Evolutionary conservation across 495 filamentous ascomycete genomes (phyloP).

Genomic region (Bathelium albidoporum): DNA sequence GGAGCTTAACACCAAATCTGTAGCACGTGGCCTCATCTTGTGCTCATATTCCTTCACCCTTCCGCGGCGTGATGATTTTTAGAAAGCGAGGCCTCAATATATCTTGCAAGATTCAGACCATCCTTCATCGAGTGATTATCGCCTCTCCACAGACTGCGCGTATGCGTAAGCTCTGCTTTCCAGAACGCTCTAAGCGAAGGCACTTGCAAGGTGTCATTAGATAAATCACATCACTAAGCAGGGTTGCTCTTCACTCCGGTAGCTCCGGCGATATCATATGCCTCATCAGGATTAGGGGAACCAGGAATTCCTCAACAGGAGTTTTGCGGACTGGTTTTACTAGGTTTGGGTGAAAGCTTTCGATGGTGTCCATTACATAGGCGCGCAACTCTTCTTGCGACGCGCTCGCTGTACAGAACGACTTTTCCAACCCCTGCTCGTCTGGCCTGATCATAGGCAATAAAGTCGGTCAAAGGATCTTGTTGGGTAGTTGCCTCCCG

Average conservation of each 20-base stretch:
- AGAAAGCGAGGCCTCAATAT: not conserved
- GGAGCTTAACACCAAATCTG: not conserved
- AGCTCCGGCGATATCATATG: not conserved
- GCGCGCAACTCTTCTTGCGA: not conserved
- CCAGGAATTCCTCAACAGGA: not conserved
- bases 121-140: conserved; percentile 7
- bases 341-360: not conserved
- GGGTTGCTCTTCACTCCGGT: not conserved
- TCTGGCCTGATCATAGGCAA: not conserved
- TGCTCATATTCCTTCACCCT: not conserved
- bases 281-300: not conserved
- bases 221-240: conserved; percentile 5
- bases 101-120: not conserved
- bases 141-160: not conserved
- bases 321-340: not conserved
- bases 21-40: conserved; percentile 6
- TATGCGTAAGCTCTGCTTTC: not conserved
- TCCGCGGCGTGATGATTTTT: not conserved
- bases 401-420: not conserved
- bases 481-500: not conserved
- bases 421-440: not conserved
- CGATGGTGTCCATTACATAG: not conserved
- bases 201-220: not conserved
- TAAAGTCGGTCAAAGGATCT: not conserved
- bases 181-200: not conserved